A percentile compares a stretch with the other conserved stretches of the same genome.
Conservation (phyloP, 805 yeast species). For the Metschnikowia colocasiae region DNA sequence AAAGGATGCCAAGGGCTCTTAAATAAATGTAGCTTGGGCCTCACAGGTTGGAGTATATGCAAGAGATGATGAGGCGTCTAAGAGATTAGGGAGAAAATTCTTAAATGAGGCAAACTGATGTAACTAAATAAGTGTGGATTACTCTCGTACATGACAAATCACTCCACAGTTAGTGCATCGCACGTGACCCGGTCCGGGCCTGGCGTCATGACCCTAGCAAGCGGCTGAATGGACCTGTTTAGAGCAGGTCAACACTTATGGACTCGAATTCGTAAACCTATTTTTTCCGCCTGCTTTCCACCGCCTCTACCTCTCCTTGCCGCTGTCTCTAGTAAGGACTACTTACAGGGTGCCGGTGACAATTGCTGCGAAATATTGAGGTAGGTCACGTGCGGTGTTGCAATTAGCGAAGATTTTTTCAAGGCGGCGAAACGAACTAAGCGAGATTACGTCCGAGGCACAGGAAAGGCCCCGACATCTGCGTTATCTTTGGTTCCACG, state of each 20-base stretch:
- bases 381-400: conserved; percentile 28
- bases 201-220: not conserved
- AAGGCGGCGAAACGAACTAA: not conserved
- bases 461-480: no score
- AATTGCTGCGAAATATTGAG: conserved; percentile 19
- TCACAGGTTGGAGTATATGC: not conserved
- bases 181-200: conserved; percentile 21
- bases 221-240: not conserved
- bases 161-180: conserved; percentile 23
- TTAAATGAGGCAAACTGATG: not conserved
- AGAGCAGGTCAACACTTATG: not conserved
- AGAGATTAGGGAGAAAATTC: not conserved
- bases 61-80: not conserved
- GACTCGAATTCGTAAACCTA: no score
- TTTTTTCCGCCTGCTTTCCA: no score
- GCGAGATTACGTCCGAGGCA: no score
- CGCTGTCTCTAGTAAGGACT: not conserved
- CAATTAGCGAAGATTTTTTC: conserved; percentile 11
- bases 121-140: conserved; percentile 4
- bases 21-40: not conserved
- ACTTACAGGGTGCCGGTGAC: not conserved
- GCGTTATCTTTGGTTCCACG: no score
- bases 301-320: no score
- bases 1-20: not conserved
- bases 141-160: conserved; percentile 1